phyloP scores from a whole-genome alignment of 306 rosid genomes.

The Quercus aquifolioides region DNA sequence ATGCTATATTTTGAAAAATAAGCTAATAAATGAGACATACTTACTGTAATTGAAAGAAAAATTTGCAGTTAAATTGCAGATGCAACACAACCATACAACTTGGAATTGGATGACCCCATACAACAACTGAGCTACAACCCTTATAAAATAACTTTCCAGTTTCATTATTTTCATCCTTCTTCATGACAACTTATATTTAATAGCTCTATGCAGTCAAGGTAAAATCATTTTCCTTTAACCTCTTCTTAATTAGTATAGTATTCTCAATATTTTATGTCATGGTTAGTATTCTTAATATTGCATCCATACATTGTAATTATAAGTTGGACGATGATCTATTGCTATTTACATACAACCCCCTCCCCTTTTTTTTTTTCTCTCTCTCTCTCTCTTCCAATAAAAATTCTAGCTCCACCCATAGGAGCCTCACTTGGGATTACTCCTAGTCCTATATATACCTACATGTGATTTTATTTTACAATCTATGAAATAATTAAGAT shows the following conservation, averaged over 20 bases:
- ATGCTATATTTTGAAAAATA: background rate
- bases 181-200: background rate
- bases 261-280: too few species aligned
- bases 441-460: background rate
- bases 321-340: background rate
- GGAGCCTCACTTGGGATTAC: background rate
- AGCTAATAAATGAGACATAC: background rate
- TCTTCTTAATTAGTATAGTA: background rate
- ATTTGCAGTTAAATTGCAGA: too few species aligned
- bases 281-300: background rate
- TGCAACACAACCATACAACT: too few species aligned
- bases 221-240: background rate
- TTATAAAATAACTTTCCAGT: too few species aligned
- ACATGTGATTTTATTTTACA: background rate
- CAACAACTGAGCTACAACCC: too few species aligned
- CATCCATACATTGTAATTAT: background rate
- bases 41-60: too few species aligned
- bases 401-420: background rate
- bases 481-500: background rate
- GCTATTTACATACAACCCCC: background rate
- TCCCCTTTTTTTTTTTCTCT: background rate
- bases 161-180: background rate
- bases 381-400: background rate
- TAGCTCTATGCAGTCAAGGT: background rate
- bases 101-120: too few species aligned